phyloP scores from a whole-genome alignment of 345 rosid species.

The Hypericum perforatum region DNA sequence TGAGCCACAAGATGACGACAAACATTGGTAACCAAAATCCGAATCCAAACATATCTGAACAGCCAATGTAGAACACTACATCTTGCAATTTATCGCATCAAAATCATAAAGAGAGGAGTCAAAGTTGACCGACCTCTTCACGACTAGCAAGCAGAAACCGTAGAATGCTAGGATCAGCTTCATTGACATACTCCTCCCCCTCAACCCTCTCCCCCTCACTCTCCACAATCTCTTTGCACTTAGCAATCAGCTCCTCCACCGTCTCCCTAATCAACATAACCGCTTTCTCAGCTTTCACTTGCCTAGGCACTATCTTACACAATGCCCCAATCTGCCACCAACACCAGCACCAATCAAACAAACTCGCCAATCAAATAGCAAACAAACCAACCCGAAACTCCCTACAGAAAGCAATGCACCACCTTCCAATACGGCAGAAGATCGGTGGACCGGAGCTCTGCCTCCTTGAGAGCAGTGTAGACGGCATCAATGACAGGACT shows the following conservation, averaged over 20 bases:
- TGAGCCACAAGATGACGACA: slow-evolving; percentile 1
- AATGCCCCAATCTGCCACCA: slow-evolving; percentile 45
- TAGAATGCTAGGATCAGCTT: slow-evolving; percentile 81
- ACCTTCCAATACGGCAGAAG: slow-evolving; percentile 93
- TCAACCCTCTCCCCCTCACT: slow-evolving; percentile 75
- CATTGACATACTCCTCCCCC: slow-evolving; percentile 87
- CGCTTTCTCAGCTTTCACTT: slow-evolving; percentile 84
- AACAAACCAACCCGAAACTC: not conserved
- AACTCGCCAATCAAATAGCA: not conserved
- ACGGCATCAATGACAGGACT: slow-evolving; percentile 91
- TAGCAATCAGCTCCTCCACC: slow-evolving; percentile 72
- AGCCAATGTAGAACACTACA: too few relatives aligned
- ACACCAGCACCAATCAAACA: not conserved
- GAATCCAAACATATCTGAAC: too few relatives aligned
- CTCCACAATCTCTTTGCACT: slow-evolving; percentile 88
- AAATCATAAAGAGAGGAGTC: too few relatives aligned
- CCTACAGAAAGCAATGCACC: slow-evolving; percentile 16
- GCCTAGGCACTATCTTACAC: slow-evolving; percentile 84
- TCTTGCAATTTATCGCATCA: too few relatives aligned
- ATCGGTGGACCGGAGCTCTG: slow-evolving; percentile 90
- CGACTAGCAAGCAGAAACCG: slow-evolving; percentile 93
- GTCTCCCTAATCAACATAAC: slow-evolving; percentile 56
- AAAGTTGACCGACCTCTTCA: slow-evolving; percentile 52
- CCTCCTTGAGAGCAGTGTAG: slow-evolving; percentile 86
- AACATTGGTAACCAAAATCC: too few relatives aligned